Conservation (phyloP, 495 filamentous ascomycete genomes). For the Aspergillus funiculosus region DNA sequence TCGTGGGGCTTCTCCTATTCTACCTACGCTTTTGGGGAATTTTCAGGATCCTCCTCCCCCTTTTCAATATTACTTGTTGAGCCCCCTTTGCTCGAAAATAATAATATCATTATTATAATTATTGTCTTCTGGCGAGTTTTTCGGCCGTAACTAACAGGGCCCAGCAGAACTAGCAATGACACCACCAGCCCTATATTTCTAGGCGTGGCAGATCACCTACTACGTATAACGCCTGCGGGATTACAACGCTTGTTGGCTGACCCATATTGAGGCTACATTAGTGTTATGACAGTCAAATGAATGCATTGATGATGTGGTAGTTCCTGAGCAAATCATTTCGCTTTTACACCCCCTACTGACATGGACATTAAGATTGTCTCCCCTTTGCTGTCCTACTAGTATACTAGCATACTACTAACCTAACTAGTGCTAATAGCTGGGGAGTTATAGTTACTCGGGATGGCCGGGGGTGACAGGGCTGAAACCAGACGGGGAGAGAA, state of each 20-base stretch:
- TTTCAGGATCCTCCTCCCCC: no score
- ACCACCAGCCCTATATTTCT: constrained; percentile 12
- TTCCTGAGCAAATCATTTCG: constrained; percentile 4
- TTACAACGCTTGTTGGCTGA: neutral
- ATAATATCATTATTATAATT: neutral
- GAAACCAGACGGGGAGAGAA: no score
- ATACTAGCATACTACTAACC: no score
- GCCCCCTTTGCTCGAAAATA: neutral
- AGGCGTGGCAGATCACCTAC: neutral
- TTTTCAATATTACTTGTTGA: no score
- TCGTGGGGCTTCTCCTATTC: no score
- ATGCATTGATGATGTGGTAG: constrained; percentile 5
- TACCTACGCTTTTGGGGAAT: no score
- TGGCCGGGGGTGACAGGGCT: no score
- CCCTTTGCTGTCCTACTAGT: no score
- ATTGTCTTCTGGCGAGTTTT: neutral
- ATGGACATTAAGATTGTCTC: no score
- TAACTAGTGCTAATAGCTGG: no score
- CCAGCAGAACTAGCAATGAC: neutral
- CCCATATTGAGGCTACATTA: neutral
- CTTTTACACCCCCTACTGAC: neutral
- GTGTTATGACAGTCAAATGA: neutral
- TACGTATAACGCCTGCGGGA: no score
- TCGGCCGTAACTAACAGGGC: neutral
- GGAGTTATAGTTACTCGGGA: no score